Base-by-base conservation (phyloP, 257 asterid species). In the Solanum appendiculatum region DNA sequence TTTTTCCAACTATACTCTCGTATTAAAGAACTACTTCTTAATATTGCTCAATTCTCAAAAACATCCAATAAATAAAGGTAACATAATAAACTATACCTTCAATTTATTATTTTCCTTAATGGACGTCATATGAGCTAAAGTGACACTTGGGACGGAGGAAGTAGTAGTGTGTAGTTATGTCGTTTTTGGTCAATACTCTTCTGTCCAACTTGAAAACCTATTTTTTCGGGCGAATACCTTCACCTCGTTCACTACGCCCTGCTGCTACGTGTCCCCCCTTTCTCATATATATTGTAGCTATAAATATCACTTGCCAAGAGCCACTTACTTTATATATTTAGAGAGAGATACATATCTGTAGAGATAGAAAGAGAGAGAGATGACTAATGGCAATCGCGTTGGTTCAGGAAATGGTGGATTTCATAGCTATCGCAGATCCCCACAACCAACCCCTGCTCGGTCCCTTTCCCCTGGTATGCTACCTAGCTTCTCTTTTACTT, bases 191-290 rank as follows among this genome's bases (percentile, higher is more conserved):
- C 89, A 92, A 87, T 92, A 73, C 86, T 86, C 86, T 21, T 90
- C 89, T 88, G 93, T 5, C 63, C 88, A 91, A 91, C 92, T 87
- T 85, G 93, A 64, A 89, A 63, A 51, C 89, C 86, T 72, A 89
- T 90, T 89, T 88, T 40, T 92, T 86, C 91, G 92, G 91, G 92
- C 93, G 93, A 93, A 94, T 94, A 87, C 84, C 56, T 86, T 91
- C 86, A 89, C 90, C 94, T 92, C 89, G 94, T 94, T 93, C 92
- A 39, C 93, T 48, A 91, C 94, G 93, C 94, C 94, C 36, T 9
- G 44, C 70, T 20, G 91, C 93, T 94, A 93, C 94, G 94, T 90
- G 93, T 60, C 6, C 66, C 9, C 16, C 40, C 29, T n/a, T 14
- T 7, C 20, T 29, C 16, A 33, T 85, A 15, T 31, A 58, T 86